phyloP scores from a whole-genome alignment of 1,284 basidiomycete species.

The Anthracocystis walkeri region DNA sequence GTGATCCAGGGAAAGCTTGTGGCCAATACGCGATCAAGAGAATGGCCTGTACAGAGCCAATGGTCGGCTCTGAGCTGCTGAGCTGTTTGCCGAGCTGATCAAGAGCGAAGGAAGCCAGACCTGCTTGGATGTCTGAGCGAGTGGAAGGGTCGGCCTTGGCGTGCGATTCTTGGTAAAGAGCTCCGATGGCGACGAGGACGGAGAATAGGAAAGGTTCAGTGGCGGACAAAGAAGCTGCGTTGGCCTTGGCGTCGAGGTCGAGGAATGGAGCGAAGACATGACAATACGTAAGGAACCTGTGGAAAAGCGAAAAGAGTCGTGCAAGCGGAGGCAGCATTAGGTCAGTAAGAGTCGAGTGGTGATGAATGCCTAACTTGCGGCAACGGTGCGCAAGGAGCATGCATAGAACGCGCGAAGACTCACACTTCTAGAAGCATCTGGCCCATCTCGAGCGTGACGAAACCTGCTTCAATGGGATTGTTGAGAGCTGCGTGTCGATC shows the following conservation, averaged over 20 bases:
- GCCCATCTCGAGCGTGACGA: slow-evolving; percentile 36
- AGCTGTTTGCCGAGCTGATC: slow-evolving; percentile 27
- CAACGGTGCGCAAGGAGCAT: too few relatives aligned
- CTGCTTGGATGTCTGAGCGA: slow-evolving; percentile 27
- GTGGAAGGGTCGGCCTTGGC: slow-evolving; percentile 12
- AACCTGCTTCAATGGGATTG: slow-evolving; percentile 35
- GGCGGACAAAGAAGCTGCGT: slow-evolving; percentile 13
- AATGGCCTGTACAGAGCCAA: slow-evolving; percentile 38
- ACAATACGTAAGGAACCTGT: slow-evolving; percentile 37
- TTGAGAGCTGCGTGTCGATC: neutral
- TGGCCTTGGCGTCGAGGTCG: slow-evolving; percentile 26
- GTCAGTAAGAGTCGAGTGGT: neutral
- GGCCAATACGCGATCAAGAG: slow-evolving; percentile 47
- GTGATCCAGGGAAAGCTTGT: slow-evolving; percentile 40
- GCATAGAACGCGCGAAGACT: neutral
- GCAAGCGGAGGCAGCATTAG: neutral
- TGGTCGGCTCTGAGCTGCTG: slow-evolving; percentile 20
- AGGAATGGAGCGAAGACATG: slow-evolving; percentile 48
- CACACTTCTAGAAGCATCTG: slow-evolving; percentile 33
- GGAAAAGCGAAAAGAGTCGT: neutral
- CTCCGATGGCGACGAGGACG: slow-evolving; percentile 30
- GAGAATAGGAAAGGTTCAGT: slow-evolving; percentile 42
- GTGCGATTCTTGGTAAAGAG: slow-evolving; percentile 35
- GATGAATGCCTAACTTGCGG: too few relatives aligned
- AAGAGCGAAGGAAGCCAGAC: slow-evolving; percentile 24